Percentiles rank a stretch among this genome's conserved stretches.
These are phyloP conservation scores for Globisporangium paroecandrum DNA, from an alignment of 352 stramenopile species.

Conservation along the genomic window DNA sequence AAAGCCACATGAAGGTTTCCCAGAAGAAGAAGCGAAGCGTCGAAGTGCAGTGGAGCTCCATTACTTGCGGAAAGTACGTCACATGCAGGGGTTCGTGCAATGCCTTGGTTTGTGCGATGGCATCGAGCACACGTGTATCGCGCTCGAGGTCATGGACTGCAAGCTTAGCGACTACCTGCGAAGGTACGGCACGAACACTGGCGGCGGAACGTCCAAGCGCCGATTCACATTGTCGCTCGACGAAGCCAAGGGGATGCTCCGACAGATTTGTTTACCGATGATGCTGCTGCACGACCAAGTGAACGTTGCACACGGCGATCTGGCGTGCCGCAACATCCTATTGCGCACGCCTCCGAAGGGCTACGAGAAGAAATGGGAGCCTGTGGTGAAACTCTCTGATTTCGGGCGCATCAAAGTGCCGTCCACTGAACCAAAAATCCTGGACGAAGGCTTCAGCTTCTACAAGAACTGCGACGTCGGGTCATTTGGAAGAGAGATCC, in stretches of 20 bases:
- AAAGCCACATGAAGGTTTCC: slow-evolving; percentile 75
- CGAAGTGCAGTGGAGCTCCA: slow-evolving; percentile 74
- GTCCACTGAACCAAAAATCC: slow-evolving; percentile 61
- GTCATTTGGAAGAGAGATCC: slow-evolving; percentile 71
- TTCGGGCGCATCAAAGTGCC: slow-evolving; percentile 78
- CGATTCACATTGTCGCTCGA: slow-evolving; percentile 58
- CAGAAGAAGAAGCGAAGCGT: slow-evolving; percentile 74
- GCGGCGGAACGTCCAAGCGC: slow-evolving; percentile 34
- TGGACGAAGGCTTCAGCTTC: slow-evolving; percentile 74
- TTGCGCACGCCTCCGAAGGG: slow-evolving; percentile 72
- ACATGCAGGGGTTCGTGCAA: slow-evolving; percentile 76
- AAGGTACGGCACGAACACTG: slow-evolving; percentile 43
- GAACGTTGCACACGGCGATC: slow-evolving; percentile 75
- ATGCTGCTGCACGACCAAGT: slow-evolving; percentile 76
- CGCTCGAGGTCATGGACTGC: slow-evolving; percentile 85
- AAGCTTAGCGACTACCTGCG: slow-evolving; percentile 85
- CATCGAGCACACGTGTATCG: slow-evolving; percentile 85
- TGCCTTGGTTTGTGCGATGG: slow-evolving; percentile 78
- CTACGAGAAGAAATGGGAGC: slow-evolving; percentile 79
- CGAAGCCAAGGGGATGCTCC: slow-evolving; percentile 54
- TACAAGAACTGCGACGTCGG: slow-evolving; percentile 83
- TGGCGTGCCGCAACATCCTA: slow-evolving; percentile 87
- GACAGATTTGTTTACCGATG: slow-evolving; percentile 76
- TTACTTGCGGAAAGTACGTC: slow-evolving; percentile 72
- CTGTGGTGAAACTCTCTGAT: slow-evolving; percentile 80